Percentiles rank a stretch among this genome's conserved stretches.
phyloP scores from a whole-genome alignment of 805 yeast genomes.

The Candida bentonensis region DNA sequence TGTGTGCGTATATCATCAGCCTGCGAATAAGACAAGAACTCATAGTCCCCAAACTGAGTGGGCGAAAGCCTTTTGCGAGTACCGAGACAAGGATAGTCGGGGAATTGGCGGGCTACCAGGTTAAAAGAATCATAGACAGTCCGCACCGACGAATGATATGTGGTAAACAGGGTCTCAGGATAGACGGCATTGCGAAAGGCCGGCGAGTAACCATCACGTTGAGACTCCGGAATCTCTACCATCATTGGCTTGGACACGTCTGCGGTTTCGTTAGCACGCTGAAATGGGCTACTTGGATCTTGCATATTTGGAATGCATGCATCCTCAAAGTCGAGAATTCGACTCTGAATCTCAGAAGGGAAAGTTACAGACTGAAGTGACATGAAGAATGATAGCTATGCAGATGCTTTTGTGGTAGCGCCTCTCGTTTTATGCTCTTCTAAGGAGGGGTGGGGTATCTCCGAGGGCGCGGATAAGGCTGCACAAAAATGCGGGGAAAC shows the following conservation, averaged over 20 bases:
- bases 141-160: constrained; percentile 23
- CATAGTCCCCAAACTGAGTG: constrained; percentile 19
- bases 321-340: not conserved
- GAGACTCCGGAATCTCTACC: constrained; percentile 26
- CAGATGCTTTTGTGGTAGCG: no score
- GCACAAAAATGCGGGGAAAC: no score
- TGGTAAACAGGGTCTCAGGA: constrained; percentile 18
- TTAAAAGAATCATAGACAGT: constrained; percentile 27
- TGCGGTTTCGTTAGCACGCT: not conserved
- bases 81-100: constrained; percentile 26
- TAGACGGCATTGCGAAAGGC: constrained; percentile 33
- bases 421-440: no score
- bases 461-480: no score
- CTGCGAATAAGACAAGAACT: constrained; percentile 29
- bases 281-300: not conserved
- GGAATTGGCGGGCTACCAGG: constrained; percentile 14
- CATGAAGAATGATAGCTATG: no score
- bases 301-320: not conserved
- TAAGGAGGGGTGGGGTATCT: no score
- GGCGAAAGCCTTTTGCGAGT: constrained; percentile 23
- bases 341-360: not conserved
- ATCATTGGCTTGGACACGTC: not conserved
- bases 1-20: constrained; percentile 29
- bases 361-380: not conserved
- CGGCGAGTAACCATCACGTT: constrained; percentile 34